A percentile compares a stretch with the other conserved stretches of the same genome.
Evolutionary conservation across 129 eudicot species (phyloP).

Genomic region (Tagetes erecta): DNA sequence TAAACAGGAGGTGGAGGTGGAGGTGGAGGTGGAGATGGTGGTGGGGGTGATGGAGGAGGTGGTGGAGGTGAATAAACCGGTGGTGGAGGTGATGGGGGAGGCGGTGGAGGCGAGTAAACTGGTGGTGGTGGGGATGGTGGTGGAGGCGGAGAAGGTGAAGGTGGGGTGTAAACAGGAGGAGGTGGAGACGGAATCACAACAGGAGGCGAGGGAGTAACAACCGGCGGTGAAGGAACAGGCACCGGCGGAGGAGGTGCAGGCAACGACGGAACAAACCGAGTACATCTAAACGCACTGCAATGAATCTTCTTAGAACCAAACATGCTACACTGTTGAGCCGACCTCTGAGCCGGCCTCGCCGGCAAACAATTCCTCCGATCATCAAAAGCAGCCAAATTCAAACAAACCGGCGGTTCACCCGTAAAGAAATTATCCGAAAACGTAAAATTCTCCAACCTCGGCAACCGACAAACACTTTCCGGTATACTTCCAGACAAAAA

Average conservation of each 20-base stretch:
- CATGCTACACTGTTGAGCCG: slow-evolving; percentile 50
- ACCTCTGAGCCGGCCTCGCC: slow-evolving; percentile 60
- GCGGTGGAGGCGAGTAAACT: slow-evolving; percentile 22
- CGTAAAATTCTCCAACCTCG: slow-evolving; percentile 68
- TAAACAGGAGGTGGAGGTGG: slow-evolving; percentile 23
- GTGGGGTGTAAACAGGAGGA: slow-evolving; percentile 31
- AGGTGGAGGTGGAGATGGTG: slow-evolving; percentile 32
- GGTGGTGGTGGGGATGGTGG: slow-evolving; percentile 39
- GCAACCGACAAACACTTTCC: slow-evolving; percentile 62
- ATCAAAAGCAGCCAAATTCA: slow-evolving; percentile 52
- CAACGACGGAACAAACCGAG: slow-evolving; percentile 52
- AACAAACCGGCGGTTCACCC: slow-evolving; percentile 75
- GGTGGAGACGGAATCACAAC: slow-evolving; percentile 35
- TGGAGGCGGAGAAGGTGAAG: slow-evolving; percentile 23
- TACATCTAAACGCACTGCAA: slow-evolving; percentile 65
- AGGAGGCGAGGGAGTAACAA: slow-evolving; percentile 10
- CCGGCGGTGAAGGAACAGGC: slow-evolving; percentile 30
- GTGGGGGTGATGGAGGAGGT: slow-evolving; percentile 44
- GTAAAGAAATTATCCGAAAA: slow-evolving; percentile 79
- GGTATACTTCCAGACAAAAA: slow-evolving; percentile 67
- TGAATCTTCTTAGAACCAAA: slow-evolving; percentile 46
- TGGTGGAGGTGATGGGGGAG: slow-evolving; percentile 35
- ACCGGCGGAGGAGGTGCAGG: slow-evolving; percentile 43
- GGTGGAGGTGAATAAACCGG: slow-evolving; percentile 44
- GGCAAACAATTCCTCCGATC: slow-evolving; percentile 79